These are phyloP conservation scores for Coemansia sp. DNA, from an alignment of 192 early-diverging fungal species.

Conservation along the genomic window DNA sequence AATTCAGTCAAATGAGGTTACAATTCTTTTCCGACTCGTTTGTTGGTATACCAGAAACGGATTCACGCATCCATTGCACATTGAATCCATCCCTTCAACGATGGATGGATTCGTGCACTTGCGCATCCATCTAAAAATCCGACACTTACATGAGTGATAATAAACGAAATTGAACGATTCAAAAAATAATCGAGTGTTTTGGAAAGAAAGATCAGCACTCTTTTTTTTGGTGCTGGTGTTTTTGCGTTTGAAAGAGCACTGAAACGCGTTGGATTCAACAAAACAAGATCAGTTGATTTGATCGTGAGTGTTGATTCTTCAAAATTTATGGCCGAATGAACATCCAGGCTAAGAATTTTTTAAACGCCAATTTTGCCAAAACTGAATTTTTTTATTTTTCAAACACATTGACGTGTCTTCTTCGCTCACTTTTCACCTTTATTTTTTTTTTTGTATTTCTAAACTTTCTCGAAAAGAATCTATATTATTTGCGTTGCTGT, in stretches of 20 bases:
- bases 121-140: not conserved
- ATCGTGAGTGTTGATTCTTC: not conserved
- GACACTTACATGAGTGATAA: slow-evolving; percentile 38
- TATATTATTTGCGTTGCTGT: not conserved
- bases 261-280: no score
- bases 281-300: not conserved
- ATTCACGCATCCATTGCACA: no score
- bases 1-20: not conserved
- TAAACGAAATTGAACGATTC: slow-evolving; percentile 1
- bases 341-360: not conserved
- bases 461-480: not conserved
- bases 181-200: slow-evolving; percentile 13
- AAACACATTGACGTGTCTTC: not conserved
- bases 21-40: no score
- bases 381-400: not conserved
- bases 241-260: no score
- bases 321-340: not conserved
- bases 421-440: not conserved
- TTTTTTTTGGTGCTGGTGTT: no score
- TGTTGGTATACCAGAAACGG: no score
- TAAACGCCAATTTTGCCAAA: not conserved
- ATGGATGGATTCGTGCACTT: slow-evolving; percentile 10
- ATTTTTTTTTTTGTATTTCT: not conserved
- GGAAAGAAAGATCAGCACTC: not conserved
- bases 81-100: slow-evolving; percentile 3